phyloP scores from a whole-genome alignment of 352 stramenopile species.

The Globisporangium megalacanthum region DNA sequence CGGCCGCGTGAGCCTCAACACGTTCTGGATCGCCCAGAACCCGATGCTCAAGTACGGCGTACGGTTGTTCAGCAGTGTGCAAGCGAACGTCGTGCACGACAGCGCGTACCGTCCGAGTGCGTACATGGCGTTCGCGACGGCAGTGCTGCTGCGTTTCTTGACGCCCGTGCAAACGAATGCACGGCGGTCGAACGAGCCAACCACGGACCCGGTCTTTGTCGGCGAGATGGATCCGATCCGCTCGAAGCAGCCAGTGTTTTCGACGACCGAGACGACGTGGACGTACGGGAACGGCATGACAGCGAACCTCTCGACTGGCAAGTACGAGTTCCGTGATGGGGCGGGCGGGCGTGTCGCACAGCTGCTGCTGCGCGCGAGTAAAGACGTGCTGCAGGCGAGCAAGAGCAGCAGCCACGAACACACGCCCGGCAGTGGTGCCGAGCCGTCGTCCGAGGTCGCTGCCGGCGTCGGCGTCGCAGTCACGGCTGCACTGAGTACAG shows the following conservation, averaged over 20 bases:
- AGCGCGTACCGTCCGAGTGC: slow-evolving; percentile 23
- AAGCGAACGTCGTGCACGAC: slow-evolving; percentile 16
- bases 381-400: slow-evolving; percentile 17
- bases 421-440: background rate
- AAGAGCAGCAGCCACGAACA: slow-evolving; percentile 29
- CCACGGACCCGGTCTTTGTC: background rate
- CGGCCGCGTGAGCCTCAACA: slow-evolving; percentile 86
- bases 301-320: slow-evolving; percentile 33
- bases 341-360: slow-evolving; percentile 18
- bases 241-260: background rate
- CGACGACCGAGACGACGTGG: slow-evolving; percentile 18
- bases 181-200: too few relatives aligned
- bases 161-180: slow-evolving; percentile 18
- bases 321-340: slow-evolving; percentile 53
- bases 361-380: slow-evolving; percentile 18
- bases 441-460: too few relatives aligned
- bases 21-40: slow-evolving; percentile 93
- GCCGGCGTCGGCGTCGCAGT: slow-evolving; percentile 25
- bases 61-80: slow-evolving; percentile 31
- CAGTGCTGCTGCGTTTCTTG: slow-evolving; percentile 39
- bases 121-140: slow-evolving; percentile 49
- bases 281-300: slow-evolving; percentile 34
- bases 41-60: slow-evolving; percentile 47
- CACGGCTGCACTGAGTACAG: slow-evolving; percentile 25
- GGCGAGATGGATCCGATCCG: background rate